Evolutionary conservation across 2,329 filamentous ascomycete species (phyloP), one percentile per base, ranked within the genome.

Genomic region (Cladophialophora immunda): DNA sequence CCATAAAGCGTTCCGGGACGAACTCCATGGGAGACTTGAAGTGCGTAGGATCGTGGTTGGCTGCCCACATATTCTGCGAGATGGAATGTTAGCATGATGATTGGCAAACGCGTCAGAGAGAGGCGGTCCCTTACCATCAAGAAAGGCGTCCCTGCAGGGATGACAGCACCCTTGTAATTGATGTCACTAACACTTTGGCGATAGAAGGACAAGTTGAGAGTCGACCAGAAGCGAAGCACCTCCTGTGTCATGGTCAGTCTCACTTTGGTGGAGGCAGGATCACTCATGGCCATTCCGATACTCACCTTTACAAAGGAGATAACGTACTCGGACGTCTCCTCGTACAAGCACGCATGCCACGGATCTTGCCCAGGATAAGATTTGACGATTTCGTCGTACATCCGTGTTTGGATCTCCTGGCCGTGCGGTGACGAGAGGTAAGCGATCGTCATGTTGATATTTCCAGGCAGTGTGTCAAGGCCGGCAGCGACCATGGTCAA

Each of bases 401-500:
- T 91, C 34, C 85, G 87, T 61, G 84, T 79, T 77, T 94, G 92
- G 65, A 93, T 89, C 3, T 84, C 81, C 71, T 91, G 89, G 13
- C 92, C 90, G 4, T 88, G 81, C 0, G 84, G 77, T 0, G 86
- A 88, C 22, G 89, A 86, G 3, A 94, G 84, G 71, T 91, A 92
- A 2, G 90, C 92, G 56, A 94, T 87, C 13, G 89, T 89, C 89
- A 92, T 92, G 73, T 92, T 89, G 5, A 94, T 79, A 68, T 93
- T 93, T 9, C 88, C 90, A 0, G 92, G 90, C 1, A 94, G 88
- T 0, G 92, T 94, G 75, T 94, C 92, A 15, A 94, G 85, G 19
- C 92, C 92, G 0, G 90, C 92, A 0, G 89, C 91, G 0, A 94
- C 89, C 86, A 94, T 93, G 27, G 90, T 92, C 22, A 94, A 79